Evolutionary conservation across 805 yeast species (phyloP).

Genomic region (Wickerhamiella cacticola): DNA sequence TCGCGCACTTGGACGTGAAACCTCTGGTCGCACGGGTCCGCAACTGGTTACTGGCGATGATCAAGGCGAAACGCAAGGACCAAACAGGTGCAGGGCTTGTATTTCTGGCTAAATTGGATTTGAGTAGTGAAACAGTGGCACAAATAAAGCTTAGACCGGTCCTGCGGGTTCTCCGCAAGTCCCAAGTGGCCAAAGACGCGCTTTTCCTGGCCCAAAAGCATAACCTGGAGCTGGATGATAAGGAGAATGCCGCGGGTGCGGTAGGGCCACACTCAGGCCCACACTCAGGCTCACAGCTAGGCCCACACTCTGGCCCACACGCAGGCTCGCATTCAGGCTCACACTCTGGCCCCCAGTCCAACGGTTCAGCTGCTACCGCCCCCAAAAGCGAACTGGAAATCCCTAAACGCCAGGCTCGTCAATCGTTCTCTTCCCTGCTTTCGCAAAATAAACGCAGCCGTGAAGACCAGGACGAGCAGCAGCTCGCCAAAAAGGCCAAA

Average conservation of each 20-base stretch:
- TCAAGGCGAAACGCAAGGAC: conserved; percentile 11
- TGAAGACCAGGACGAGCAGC: not conserved
- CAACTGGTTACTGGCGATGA: conserved; percentile 18
- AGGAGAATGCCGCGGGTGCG: not conserved
- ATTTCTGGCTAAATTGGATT: conserved; percentile 12
- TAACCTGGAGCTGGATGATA: not conserved
- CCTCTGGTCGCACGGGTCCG: conserved; percentile 18
- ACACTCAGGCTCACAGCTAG: too few relatives aligned
- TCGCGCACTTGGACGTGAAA: not conserved
- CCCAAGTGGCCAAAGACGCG: conserved; percentile 12
- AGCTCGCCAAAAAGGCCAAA: not conserved
- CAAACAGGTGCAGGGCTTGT: conserved; percentile 13
- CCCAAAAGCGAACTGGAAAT: conserved; percentile 4
- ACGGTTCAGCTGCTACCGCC: too few relatives aligned
- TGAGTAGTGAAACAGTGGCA: conserved; percentile 13
- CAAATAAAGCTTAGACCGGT: conserved; percentile 12
- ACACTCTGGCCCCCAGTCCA: too few relatives aligned
- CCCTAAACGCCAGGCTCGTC: conserved; percentile 4
- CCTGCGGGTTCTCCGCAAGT: conserved; percentile 1
- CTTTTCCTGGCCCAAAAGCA: conserved; percentile 3
- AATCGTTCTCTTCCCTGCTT: not conserved
- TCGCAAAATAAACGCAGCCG: not conserved
- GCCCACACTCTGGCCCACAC: too few relatives aligned
- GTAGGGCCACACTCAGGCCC: too few relatives aligned
- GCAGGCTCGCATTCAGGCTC: too few relatives aligned